These are phyloP conservation scores for Marasmius tenuissimus DNA, from an alignment of 1,284 basidiomycete genomes.

Conservation along the genomic window DNA sequence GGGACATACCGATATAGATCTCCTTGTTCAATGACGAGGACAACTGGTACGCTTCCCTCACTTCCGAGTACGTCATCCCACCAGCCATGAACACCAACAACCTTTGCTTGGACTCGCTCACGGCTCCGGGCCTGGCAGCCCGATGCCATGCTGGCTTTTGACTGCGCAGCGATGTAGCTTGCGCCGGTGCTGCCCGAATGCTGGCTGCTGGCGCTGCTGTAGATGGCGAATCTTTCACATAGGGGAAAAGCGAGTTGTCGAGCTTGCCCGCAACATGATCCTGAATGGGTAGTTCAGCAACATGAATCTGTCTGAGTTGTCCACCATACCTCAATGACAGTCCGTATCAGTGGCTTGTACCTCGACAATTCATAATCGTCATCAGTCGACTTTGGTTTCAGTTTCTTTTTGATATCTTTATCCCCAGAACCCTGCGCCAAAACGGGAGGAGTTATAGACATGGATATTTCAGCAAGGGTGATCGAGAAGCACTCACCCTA, in stretches of 20 bases:
- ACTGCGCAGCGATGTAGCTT: conserved; percentile 77
- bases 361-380: conserved; percentile 96
- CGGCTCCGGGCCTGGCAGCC: conserved; percentile 53
- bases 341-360: conserved; percentile 85
- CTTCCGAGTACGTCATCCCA: conserved; percentile 96
- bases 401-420: conserved; percentile 74
- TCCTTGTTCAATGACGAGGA: conserved; percentile 81
- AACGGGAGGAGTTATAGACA: background rate
- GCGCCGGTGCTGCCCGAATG: conserved; percentile 49
- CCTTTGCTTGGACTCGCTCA: conserved; percentile 72
- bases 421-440: conserved; percentile 59
- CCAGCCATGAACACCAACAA: conserved; percentile 92
- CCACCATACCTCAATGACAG: conserved; percentile 74
- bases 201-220: conserved; percentile 44
- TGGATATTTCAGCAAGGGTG: background rate
- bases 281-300: conserved; percentile 37
- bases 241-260: conserved; percentile 84
- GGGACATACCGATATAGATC: conserved; percentile 79
- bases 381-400: conserved; percentile 78
- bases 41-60: conserved; percentile 85
- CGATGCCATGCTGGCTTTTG: conserved; percentile 86
- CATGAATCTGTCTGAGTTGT: background rate
- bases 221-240: conserved; percentile 84
- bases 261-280: conserved; percentile 83
- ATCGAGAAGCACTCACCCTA: conserved; percentile 54